These are phyloP conservation scores for Ulvella scutata DNA, from an alignment of 139 green algal genomes.

Conservation along the genomic window DNA sequence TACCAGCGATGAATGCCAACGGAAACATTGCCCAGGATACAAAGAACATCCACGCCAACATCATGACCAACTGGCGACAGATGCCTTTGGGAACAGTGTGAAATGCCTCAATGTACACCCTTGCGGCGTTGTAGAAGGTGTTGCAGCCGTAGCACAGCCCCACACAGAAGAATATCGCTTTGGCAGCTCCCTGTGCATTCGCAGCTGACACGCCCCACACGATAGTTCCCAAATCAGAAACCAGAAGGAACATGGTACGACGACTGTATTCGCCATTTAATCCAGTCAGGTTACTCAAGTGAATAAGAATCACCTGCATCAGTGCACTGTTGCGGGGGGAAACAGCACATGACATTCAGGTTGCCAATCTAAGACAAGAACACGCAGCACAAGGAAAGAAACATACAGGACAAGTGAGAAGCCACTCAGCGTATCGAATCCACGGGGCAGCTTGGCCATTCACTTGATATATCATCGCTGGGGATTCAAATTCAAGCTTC, in stretches of 20 bases:
- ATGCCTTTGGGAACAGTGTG: slow-evolving; percentile 33
- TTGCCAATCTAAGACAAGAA: slow-evolving; percentile 30
- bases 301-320: slow-evolving; percentile 30
- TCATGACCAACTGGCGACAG: slow-evolving; percentile 23
- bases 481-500: slow-evolving; percentile 8
- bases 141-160: slow-evolving; percentile 23
- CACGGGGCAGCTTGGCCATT: slow-evolving; percentile 12
- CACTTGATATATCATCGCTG: slow-evolving; percentile 15
- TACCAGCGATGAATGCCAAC: background rate
- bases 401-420: slow-evolving; percentile 31
- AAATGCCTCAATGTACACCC: slow-evolving; percentile 39
- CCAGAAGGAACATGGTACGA: slow-evolving; percentile 32
- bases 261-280: slow-evolving; percentile 38
- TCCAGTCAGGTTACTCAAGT: slow-evolving; percentile 33
- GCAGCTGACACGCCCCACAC: slow-evolving; percentile 21
- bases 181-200: background rate
- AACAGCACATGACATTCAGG: slow-evolving; percentile 17
- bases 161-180: slow-evolving; percentile 26
- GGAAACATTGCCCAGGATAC: slow-evolving; percentile 15
- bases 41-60: slow-evolving; percentile 30
- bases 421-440: slow-evolving; percentile 30
- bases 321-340: background rate
- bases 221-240: slow-evolving; percentile 25
- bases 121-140: slow-evolving; percentile 33
- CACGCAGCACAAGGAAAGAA: slow-evolving; percentile 6